Evolutionary conservation across 345 rosid genomes (phyloP), one percentile per base, ranked within the genome.

Genomic region (Schrenkiella parvula): DNA sequence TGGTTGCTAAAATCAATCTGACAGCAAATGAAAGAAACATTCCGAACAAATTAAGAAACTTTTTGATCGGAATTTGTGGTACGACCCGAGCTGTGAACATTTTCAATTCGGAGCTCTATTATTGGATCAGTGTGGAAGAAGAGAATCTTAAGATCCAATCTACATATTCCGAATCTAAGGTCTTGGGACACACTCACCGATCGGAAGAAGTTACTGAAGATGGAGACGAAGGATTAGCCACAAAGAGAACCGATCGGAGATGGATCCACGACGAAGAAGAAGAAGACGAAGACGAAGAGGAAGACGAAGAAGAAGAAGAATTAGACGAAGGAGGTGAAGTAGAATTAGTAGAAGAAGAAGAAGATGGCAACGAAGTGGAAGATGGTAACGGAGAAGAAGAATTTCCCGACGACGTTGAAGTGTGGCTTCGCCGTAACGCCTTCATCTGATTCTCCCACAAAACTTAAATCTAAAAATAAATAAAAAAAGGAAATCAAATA

Each of bases 171-270:
- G 43, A 44, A 77, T 71, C 72, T 65, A 58, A 71, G n/a, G 35
- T 8, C 2, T 32, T 10, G 44, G 6, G n/a, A 43, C 71, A 43
- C 71, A 83, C 96, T 86, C 85, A 88, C 96, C 97, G 90, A 83
- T 86, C 90, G 61, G 91, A 85, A 41, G 87, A 83, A 53, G 97
- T 84, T 71, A 83, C 82, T 56, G 88, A 86, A 82, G 86, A 92
- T 31, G 95, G 97, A 26, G 98, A 86, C n/a, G 98, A 89, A 68
- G 87, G 87, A 78, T 83, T 87, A 64, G 85, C 89, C 41, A 93
- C 83, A 70, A 91, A 85, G 11, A 93, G 88, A 74, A 91, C 95
- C 53, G 97, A 93, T 38, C 98, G 89, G 76, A 93, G 81, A 77
- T 88, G 96, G 82, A 83, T 78, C 98, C 98, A 93, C 31, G 80